phyloP scores from a whole-genome alignment of 192 early-diverging fungal species.

The Geosiphon pyriformis region DNA sequence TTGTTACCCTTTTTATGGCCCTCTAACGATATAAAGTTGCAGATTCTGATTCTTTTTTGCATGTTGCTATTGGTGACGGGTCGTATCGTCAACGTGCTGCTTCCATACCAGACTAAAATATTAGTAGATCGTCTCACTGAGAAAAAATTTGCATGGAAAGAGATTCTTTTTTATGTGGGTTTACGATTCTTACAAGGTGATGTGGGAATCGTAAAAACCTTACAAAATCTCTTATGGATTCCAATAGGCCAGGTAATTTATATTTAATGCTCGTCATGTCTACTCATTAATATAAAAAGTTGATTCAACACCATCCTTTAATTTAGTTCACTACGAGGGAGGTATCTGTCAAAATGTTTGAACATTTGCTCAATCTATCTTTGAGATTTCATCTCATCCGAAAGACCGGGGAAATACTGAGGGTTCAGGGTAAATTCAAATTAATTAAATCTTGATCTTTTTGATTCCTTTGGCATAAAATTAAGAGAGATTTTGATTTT shows the following conservation, averaged over 20 bases:
- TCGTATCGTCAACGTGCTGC: conserved; percentile 73
- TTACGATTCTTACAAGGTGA: conserved; percentile 42
- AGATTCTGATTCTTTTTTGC: conserved; percentile 63
- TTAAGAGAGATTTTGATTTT: background rate
- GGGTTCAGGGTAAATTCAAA: conserved; percentile 62
- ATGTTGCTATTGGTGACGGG: conserved; percentile 57
- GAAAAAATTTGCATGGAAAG: conserved; percentile 35
- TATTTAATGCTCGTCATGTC: no score
- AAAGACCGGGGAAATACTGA: conserved; percentile 92
- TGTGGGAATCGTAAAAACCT: conserved; percentile 60
- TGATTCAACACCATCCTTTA: no score
- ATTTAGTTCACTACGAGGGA: conserved; percentile 35
- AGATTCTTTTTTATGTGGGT: conserved; percentile 33
- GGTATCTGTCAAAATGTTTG: conserved; percentile 82
- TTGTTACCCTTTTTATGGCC: conserved; percentile 78
- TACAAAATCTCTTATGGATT: conserved; percentile 80
- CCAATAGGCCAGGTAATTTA: conserved; percentile 64
- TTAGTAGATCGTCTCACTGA: conserved; percentile 65
- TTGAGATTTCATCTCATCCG: conserved; percentile 85
- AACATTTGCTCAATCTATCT: conserved; percentile 81
- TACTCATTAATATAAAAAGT: no score
- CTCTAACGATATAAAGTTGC: conserved; percentile 47
- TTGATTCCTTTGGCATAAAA: background rate
- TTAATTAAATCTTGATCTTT: background rate
- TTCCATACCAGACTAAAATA: conserved; percentile 73